Evolutionary conservation across 306 rosid genomes (phyloP).

Genomic region (Gynostemma pentaphyllum): DNA sequence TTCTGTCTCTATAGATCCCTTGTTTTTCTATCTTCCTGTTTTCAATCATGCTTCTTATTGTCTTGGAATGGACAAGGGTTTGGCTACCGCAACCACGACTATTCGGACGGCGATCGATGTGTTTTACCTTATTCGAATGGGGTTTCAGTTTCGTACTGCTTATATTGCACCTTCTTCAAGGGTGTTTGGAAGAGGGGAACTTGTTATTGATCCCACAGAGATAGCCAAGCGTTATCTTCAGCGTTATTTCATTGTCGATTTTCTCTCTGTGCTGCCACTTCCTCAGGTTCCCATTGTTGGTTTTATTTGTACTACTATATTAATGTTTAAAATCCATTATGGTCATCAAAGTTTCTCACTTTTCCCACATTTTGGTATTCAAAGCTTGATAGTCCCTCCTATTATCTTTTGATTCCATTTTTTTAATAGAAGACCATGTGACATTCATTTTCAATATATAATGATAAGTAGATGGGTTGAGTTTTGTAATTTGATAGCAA

Average conservation of each 20-base stretch:
- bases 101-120: constrained; percentile 39
- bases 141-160: constrained; percentile 74
- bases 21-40: constrained; percentile 79
- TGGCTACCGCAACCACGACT: constrained; percentile 36
- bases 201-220: constrained; percentile 68
- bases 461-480: no score
- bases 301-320: not conserved
- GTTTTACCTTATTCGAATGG: constrained; percentile 59
- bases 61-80: constrained; percentile 52
- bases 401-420: no score
- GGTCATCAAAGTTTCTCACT: no score
- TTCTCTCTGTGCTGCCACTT: constrained; percentile 55
- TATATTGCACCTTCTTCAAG: constrained; percentile 82
- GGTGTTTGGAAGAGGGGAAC: constrained; percentile 94
- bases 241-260: constrained; percentile 60
- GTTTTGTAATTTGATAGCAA: no score
- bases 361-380: no score
- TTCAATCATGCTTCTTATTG: constrained; percentile 48
- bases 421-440: no score
- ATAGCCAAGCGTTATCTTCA: constrained; percentile 64
- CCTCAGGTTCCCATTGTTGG: constrained; percentile 93
- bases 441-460: no score
- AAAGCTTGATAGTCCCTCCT: no score
- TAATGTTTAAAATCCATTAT: no score
- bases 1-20: constrained; percentile 70